Evolutionary conservation across 2,329 filamentous ascomycete genomes (phyloP), one percentile per base, ranked within the genome.

Genomic region (Diaporthe citriasiana): DNA sequence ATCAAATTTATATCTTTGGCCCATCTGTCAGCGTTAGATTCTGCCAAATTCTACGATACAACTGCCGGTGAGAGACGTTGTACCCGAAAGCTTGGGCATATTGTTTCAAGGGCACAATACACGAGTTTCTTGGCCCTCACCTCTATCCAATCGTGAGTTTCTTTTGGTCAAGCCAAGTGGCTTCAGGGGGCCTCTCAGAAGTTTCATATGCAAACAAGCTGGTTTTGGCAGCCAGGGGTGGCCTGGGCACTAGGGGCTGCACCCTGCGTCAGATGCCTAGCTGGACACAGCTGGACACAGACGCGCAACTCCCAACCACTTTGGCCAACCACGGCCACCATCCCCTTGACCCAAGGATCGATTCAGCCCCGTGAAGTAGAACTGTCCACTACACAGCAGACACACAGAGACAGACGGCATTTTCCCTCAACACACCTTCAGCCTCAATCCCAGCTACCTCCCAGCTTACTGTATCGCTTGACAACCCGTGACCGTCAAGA

Each of bases 401-500:
- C 17, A 35, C 63, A 50, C 30, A 30, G 30, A 66, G 42, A 51
- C 42, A 50, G 27, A 50, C 42, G 4, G n/a, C 60, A 47, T 25
- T 65, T 12, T 65, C 10, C 45, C 40, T 47, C 59, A 33, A 33
- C 27, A 50, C 47, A 30, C 35, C 19, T 70, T 42, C 51, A 45
- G 53, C 19, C 25, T 22, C 63, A 55, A 66, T 22, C 55, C 27
- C n/a, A 51, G 56, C 57, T 30, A 33, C 27, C 12, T 8, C 10
- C 30, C 33, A 38, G 22, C 38, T 17, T 50, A 35, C 60, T 27
- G n/a, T 25, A 55, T 33, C 40, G 19, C 63, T 25, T 22, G 35
- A 56, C 9, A 60, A 27, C 22, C 35, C 53, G 53, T 63, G 25
- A 71, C 75, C 56, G 73, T 77, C 81, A 87, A 82, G 78, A 97